Conservation (phyloP, 371 early-diverging fungal genomes). For the Nosema muscidifuracis region DNA sequence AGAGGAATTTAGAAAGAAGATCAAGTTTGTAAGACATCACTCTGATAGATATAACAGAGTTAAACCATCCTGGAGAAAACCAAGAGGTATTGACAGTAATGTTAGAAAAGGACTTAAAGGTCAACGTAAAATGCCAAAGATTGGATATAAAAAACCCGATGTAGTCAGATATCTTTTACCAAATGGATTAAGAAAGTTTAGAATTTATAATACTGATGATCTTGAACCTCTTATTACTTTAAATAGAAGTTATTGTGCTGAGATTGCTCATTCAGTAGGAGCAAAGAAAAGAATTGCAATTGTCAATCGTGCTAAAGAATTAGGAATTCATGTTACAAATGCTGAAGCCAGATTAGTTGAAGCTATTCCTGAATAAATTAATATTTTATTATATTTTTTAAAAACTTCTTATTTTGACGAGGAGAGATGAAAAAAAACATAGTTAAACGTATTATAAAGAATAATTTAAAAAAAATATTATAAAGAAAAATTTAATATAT, state of each 20-base stretch:
- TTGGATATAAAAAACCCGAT: slow-evolving; percentile 73
- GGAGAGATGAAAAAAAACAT: too few species aligned
- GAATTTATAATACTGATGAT: slow-evolving; percentile 83
- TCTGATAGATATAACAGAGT: slow-evolving; percentile 73
- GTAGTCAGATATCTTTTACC: slow-evolving; percentile 87
- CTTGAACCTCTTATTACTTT: slow-evolving; percentile 91
- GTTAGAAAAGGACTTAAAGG: slow-evolving; percentile 97
- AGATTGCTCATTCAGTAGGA: slow-evolving; percentile 91
- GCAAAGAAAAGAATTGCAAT: slow-evolving; percentile 91
- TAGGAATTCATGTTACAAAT: slow-evolving; percentile 93
- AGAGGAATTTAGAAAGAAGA: slow-evolving; percentile 72
- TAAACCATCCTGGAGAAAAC: slow-evolving; percentile 95
- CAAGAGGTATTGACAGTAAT: slow-evolving; percentile 99
- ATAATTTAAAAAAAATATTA: not conserved
- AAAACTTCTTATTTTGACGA: too few species aligned
- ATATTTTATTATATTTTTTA: not conserved
- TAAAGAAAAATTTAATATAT: not conserved
- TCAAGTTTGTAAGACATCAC: slow-evolving; percentile 94
- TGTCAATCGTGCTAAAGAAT: slow-evolving; percentile 86
- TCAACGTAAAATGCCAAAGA: slow-evolving; percentile 93
- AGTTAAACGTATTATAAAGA: too few species aligned
- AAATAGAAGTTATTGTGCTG: slow-evolving; percentile 94
- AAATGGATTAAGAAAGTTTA: slow-evolving; percentile 93
- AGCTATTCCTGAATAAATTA: slow-evolving; percentile 68
- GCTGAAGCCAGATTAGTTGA: slow-evolving; percentile 83